Base-by-base conservation (phyloP, 2,329 filamentous ascomycete species). In the Kalmusia sp. region DNA sequence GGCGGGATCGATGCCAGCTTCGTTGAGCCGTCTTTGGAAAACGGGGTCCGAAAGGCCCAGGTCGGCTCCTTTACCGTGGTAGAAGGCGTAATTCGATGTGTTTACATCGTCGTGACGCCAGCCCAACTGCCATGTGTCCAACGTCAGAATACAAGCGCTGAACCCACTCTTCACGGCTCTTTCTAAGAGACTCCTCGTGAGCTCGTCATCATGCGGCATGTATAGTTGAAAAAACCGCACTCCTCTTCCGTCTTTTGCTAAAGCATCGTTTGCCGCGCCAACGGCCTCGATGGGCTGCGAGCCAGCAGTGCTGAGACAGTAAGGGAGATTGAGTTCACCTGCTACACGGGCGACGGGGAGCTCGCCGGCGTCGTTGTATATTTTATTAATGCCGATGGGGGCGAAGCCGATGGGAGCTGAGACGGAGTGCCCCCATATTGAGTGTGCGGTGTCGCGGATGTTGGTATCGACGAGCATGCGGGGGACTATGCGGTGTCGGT, bases 311-410 rank as follows among this genome's bases (percentile, higher is more conserved):
- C 79, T 82, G 22, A 88, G 76, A 52, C 79, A 84, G 66, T 87
- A 87, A 1, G 83, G 82, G 1, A 88, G 68, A 19, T 82, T 81
- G 2, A 87, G 71, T 58, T 86, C 83, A n/a, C 78, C 78, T 0
- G 85, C 85, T 0, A 85, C 83, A 51, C 80, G 81, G 8, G 86
- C 84, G 1, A 87, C 84, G 0, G 83, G 79, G 0, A 85, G 65
- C 64, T 89, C 86, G 33, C 82, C 85, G 0, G 72, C 65, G 0
- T 80, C 77, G 60, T 88, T 79, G 72, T 87, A 88, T 61, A 88
- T 88, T 56, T 83, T 82, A 74, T 88, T 87, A 60, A 88, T 87
- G 4, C 86, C 85, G 24, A 88, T 82, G 0, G 85, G 85, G 0
- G 85, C 83, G 62, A 88, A 86, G n/a, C 84, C 84, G 45, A 88